These are phyloP conservation scores for Pyrenopolyporus hunteri DNA, from an alignment of 495 filamentous ascomycete genomes.

Conservation along the genomic window DNA sequence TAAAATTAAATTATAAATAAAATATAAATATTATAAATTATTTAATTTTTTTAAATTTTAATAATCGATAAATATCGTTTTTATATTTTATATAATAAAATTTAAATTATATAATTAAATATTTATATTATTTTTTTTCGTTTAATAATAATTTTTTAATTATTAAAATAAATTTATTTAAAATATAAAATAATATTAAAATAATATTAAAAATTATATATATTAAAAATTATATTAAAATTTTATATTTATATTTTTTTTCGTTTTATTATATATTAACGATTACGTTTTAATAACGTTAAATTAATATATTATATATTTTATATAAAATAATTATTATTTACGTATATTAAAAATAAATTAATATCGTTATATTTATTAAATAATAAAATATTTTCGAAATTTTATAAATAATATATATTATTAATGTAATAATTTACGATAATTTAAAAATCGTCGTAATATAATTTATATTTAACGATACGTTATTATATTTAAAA, in stretches of 20 bases:
- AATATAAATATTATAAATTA: neutral
- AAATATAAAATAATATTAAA: neutral
- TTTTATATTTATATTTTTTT: constrained; percentile 1
- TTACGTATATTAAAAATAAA: neutral
- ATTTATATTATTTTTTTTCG: no score
- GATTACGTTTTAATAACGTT: constrained; percentile 2
- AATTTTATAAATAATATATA: no score
- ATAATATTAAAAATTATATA: no score
- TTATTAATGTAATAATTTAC: no score
- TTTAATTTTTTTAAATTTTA: no score
- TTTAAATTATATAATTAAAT: no score
- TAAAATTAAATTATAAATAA: neutral
- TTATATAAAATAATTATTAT: neutral
- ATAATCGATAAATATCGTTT: no score
- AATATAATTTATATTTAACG: no score
- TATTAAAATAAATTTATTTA: neutral
- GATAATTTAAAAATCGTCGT: no score
- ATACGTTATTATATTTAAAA: no score
- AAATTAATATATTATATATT: neutral
- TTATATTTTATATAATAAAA: no score
- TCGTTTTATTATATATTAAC: neutral
- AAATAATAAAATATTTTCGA: neutral
- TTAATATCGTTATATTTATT: neutral
- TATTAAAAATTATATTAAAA: constrained; percentile 4
- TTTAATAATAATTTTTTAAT: no score